Conservation (phyloP, 305 asterid species). For the Fraxinus nigra region DNA sequence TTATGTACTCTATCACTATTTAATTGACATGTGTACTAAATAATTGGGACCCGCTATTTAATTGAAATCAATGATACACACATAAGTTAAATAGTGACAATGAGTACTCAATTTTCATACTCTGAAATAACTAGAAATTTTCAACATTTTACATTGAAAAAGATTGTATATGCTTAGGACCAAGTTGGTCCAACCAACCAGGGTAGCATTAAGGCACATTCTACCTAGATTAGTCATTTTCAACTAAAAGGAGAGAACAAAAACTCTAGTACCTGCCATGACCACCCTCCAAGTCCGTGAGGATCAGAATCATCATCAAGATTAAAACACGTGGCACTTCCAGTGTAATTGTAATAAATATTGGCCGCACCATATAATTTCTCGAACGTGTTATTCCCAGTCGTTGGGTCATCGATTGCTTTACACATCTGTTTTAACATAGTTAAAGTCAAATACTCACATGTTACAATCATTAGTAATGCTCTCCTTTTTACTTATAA, state of each 20-base stretch:
- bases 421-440: conserved; percentile 63
- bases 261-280: conserved; percentile 64
- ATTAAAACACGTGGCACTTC: conserved; percentile 57
- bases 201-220: too few relatives aligned
- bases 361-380: conserved; percentile 62
- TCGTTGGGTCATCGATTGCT: conserved; percentile 64
- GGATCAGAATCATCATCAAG: conserved; percentile 59
- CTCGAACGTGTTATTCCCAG: conserved; percentile 51
- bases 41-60: too few relatives aligned
- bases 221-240: neutral
- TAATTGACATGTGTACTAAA: neutral
- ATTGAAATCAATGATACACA: too few relatives aligned
- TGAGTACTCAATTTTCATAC: neutral
- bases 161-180: too few relatives aligned
- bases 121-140: neutral
- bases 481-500: neutral
- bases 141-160: neutral
- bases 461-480: neutral
- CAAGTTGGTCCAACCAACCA: neutral
- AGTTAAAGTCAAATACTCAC: neutral
- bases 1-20: neutral
- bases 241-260: neutral
- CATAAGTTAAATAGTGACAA: neutral
- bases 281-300: conserved; percentile 75
- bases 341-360: conserved; percentile 68